These are phyloP conservation scores for Malassezia japonica DNA, from an alignment of 1,284 basidiomycete genomes.

Conservation along the genomic window DNA sequence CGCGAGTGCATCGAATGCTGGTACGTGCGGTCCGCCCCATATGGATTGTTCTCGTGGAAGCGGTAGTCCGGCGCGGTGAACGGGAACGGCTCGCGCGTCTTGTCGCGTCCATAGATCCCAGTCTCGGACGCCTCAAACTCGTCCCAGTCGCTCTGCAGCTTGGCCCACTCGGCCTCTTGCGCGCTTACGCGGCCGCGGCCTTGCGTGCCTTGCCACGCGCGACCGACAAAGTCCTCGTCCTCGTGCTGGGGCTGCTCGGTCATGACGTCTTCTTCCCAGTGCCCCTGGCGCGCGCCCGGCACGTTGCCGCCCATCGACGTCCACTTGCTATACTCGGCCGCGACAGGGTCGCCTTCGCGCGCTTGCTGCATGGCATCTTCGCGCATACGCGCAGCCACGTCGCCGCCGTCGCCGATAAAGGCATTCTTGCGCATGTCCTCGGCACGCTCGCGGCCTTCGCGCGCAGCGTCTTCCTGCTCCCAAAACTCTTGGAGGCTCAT, in stretches of 20 bases:
- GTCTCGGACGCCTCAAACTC: slow-evolving; percentile 27
- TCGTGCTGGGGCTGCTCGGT: slow-evolving; percentile 24
- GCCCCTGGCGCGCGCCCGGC: slow-evolving; percentile 17
- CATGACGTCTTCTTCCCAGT: slow-evolving; percentile 34
- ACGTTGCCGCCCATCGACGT: slow-evolving; percentile 28
- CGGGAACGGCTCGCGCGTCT: slow-evolving; percentile 13
- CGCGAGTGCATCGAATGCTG: slow-evolving; percentile 18
- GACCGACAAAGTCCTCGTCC: slow-evolving; percentile 32
- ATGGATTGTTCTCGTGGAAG: slow-evolving; percentile 43
- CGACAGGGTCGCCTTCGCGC: slow-evolving; percentile 19
- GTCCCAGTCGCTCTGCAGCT: slow-evolving; percentile 75
- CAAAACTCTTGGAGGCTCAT: slow-evolving; percentile 28
- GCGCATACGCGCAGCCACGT: slow-evolving; percentile 31
- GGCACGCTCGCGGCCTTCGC: slow-evolving; percentile 22
- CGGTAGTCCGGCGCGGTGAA: slow-evolving; percentile 32
- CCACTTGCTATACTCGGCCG: slow-evolving; percentile 33
- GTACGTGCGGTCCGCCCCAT: slow-evolving; percentile 25
- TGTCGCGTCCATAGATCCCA: slow-evolving; percentile 15
- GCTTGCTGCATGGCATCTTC: slow-evolving; percentile 21
- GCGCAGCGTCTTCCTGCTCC: slow-evolving; percentile 43
- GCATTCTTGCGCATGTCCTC: slow-evolving; percentile 14
- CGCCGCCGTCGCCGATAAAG: slow-evolving; percentile 40
- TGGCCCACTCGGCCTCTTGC: slow-evolving; percentile 55
- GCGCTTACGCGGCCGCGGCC: slow-evolving; percentile 28
- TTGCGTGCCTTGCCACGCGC: slow-evolving; percentile 28